Evolutionary conservation across 805 yeast genomes (phyloP).

Genomic region (Wickerhamomyces bisporus): DNA sequence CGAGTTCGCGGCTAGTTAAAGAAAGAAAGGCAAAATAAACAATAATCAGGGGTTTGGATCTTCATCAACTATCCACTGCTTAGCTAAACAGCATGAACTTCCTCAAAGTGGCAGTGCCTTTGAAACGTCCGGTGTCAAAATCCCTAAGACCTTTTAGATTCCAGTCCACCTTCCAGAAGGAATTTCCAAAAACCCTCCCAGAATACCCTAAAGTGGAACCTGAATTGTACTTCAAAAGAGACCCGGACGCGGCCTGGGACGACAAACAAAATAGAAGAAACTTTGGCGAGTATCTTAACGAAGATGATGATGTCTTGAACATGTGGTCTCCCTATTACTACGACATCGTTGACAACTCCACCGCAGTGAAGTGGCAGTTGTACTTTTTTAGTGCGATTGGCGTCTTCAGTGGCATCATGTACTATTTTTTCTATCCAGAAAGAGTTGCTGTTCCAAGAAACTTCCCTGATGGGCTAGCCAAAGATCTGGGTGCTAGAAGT

Average conservation of each 20-base stretch:
- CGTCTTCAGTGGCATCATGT: constrained; percentile 37
- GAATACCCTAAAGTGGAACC: constrained; percentile 62
- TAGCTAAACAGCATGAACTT: too few relatives aligned
- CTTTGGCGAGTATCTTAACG: constrained; percentile 64
- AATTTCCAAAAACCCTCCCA: neutral
- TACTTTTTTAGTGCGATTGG: constrained; percentile 48
- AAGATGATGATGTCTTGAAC: constrained; percentile 68
- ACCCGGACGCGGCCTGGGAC: constrained; percentile 70
- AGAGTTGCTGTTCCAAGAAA: constrained; percentile 73
- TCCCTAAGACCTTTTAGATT: too few relatives aligned
- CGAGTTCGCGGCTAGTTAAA: too few relatives aligned
- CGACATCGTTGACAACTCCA: constrained; percentile 51
- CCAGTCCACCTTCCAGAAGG: neutral
- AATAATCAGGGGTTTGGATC: too few relatives aligned
- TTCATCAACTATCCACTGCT: too few relatives aligned
- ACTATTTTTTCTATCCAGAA: constrained; percentile 53
- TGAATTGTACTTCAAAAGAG: constrained; percentile 57
- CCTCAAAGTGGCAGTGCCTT: too few relatives aligned
- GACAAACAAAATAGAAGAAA: constrained; percentile 81
- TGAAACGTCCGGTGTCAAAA: too few relatives aligned
- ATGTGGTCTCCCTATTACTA: constrained; percentile 84
- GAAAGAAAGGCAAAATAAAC: too few relatives aligned
- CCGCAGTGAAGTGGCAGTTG: constrained; percentile 56
- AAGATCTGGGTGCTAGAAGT: constrained; percentile 60
- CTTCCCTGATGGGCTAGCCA: constrained; percentile 74